These are phyloP conservation scores for Beauveria scarabaeidicola DNA, from an alignment of 2,329 filamentous ascomycete species.

Conservation along the genomic window DNA sequence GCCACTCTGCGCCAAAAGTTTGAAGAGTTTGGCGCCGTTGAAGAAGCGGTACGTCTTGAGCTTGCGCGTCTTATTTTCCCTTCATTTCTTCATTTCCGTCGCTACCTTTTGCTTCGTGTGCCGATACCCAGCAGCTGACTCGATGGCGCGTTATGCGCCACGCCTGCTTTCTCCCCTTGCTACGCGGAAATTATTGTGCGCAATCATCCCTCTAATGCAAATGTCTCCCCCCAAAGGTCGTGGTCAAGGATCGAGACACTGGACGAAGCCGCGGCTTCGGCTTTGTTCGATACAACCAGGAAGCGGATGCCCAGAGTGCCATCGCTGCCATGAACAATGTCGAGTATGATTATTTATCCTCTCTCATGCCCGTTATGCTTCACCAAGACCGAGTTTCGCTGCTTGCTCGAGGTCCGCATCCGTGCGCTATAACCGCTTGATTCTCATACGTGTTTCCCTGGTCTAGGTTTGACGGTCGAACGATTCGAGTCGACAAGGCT, in stretches of 20 bases:
- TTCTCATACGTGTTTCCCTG: conserved; percentile 8
- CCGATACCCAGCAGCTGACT: not conserved
- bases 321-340: conserved; percentile 78
- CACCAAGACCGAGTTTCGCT: conserved; percentile 7
- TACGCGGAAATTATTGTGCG: not conserved
- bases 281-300: conserved; percentile 81
- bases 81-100: not conserved
- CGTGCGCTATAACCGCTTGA: conserved; percentile 12
- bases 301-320: conserved; percentile 66
- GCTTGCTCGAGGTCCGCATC: conserved; percentile 11
- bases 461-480: conserved; percentile 82
- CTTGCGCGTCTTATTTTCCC: conserved; percentile 12
- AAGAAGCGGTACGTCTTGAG: conserved; percentile 75
- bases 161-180: not conserved
- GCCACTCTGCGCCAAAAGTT: conserved; percentile 80
- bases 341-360: conserved; percentile 54
- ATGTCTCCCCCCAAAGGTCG: conserved; percentile 45
- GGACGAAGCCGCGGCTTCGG: conserved; percentile 95
- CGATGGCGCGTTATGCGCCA: not conserved
- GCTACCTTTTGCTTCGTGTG: not conserved
- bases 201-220: conserved; percentile 9
- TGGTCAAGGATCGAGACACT: conserved; percentile 96
- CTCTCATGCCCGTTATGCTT: conserved; percentile 3
- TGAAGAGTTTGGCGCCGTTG: conserved; percentile 79
- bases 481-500: conserved; percentile 92